Base-by-base conservation (phyloP, 163 green algal genomes). In the Scenedesmus sp. region DNA sequence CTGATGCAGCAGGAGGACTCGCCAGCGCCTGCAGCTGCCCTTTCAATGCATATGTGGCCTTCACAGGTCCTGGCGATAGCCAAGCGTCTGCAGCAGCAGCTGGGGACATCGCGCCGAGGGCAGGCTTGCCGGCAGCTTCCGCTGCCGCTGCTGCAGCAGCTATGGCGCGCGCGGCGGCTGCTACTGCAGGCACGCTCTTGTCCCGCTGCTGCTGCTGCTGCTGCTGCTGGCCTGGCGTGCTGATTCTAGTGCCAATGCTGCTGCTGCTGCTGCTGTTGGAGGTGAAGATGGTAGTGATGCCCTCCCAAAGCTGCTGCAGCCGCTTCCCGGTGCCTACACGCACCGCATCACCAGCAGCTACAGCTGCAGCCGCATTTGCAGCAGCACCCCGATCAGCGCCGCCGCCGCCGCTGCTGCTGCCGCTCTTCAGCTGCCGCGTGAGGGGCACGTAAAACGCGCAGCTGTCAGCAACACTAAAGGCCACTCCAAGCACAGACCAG, bases 41-140 rank as follows among this genome's bases (percentile, higher is more conserved):
- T 88, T 97, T 97, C 3, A 97, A 84, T 20, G 96, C 94, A 74
- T 92, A 97, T 0, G 95, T 96, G 0, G 96, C 93, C 89, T 97
- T 94, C 64, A 90, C 54, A 64, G 77, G 79, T 26, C 26, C 26
- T 26, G 26, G 26, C 26, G 26, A 26, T 26, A 26, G 26, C 26
- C 26, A 26, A 26, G 26, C 26, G 26, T 26, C 26, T 26, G 81
- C 77, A 54, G 82, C 82, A 70, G 54, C 23, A 1, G 82, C 82
- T 73, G 82, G 55, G 20, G 82, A 12, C 12, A 8, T 18, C 13
- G 57, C 59, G 9, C 9, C 83, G 23, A 54, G n/a, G 1, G 57
- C 3, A 7, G 83, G n/a, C 8, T 23, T 74, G 83, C n/a, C 83
- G 57, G 57, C 57, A 34, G 57, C 56, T 15, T 23, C 82, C 15